Conservation (phyloP, 352 stramenopile genomes). For the Globisporangium ultimum region DNA sequence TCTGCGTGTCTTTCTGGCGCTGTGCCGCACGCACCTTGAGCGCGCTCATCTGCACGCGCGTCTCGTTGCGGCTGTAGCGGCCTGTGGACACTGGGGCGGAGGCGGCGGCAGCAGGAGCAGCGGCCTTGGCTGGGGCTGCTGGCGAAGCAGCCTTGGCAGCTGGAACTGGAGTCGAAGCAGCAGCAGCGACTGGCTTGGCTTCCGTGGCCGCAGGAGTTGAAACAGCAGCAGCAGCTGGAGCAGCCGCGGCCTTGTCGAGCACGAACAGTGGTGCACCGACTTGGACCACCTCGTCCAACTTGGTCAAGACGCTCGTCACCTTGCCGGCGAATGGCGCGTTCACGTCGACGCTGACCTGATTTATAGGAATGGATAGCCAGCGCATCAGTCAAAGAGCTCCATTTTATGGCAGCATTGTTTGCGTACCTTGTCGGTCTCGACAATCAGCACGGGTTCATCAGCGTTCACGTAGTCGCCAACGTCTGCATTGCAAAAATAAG, state of each 20-base stretch:
- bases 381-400: background rate
- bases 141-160: slow-evolving; percentile 20
- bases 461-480: slow-evolving; percentile 93
- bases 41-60: slow-evolving; percentile 93
- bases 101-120: slow-evolving; percentile 25
- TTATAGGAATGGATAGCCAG: background rate
- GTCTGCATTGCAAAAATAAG: slow-evolving; percentile 28
- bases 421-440: slow-evolving; percentile 98
- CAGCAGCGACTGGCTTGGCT: slow-evolving; percentile 15
- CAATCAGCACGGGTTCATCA: slow-evolving; percentile 95
- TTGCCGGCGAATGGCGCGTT: slow-evolving; percentile 88
- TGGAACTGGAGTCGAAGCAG: slow-evolving; percentile 19
- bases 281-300: slow-evolving; percentile 95
- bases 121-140: slow-evolving; percentile 14
- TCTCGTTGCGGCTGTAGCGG: slow-evolving; percentile 68
- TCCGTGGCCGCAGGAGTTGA: slow-evolving; percentile 14
- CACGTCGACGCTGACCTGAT: slow-evolving; percentile 87
- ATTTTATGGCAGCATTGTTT: background rate
- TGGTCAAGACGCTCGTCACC: slow-evolving; percentile 91
- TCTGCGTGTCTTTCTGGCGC: slow-evolving; percentile 97
- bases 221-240: slow-evolving; percentile 12
- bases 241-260: slow-evolving; percentile 79
- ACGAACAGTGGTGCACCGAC: slow-evolving; percentile 92
- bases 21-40: slow-evolving; percentile 95
- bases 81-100: slow-evolving; percentile 17